Conservation (phyloP, 2,329 filamentous ascomycete species). For the Cercospora nicotianae region DNA sequence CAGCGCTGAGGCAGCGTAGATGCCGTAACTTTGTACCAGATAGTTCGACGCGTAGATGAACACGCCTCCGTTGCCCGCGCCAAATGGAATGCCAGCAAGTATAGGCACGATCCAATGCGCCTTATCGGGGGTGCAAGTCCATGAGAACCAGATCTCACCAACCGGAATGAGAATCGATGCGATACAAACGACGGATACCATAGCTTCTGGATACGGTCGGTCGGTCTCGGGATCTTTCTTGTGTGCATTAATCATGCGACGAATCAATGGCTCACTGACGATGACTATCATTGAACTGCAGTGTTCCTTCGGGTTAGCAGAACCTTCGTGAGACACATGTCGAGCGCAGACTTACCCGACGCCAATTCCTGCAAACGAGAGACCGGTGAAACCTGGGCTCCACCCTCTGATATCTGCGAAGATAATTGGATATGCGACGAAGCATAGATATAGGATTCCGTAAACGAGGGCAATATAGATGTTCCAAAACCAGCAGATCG, state of each 20-base stretch:
- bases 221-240: constrained; percentile 73
- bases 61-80: constrained; percentile 70
- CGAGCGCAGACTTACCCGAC: constrained; percentile 46
- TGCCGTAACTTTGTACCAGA: constrained; percentile 73
- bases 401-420: constrained; percentile 75
- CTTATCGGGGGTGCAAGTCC: constrained; percentile 73
- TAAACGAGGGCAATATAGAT: constrained; percentile 75
- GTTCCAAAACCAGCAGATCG: constrained; percentile 80
- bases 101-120: constrained; percentile 82
- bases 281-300: constrained; percentile 49
- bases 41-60: constrained; percentile 86
- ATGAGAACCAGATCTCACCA: constrained; percentile 83
- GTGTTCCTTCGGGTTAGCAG: neutral
- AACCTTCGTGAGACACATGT: neutral
- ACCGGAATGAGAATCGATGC: constrained; percentile 71
- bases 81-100: constrained; percentile 75
- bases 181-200: constrained; percentile 76
- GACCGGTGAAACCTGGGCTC: constrained; percentile 69
- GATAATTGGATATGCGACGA: constrained; percentile 85
- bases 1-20: constrained; percentile 78
- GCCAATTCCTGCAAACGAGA: constrained; percentile 74
- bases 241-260: constrained; percentile 75
- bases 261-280: constrained; percentile 64
- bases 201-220: constrained; percentile 72
- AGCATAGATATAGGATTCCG: constrained; percentile 84